Evolutionary conservation across 1,139 yeast genomes (phyloP).

Genomic region (Sugiyamaella xylanicola): DNA sequence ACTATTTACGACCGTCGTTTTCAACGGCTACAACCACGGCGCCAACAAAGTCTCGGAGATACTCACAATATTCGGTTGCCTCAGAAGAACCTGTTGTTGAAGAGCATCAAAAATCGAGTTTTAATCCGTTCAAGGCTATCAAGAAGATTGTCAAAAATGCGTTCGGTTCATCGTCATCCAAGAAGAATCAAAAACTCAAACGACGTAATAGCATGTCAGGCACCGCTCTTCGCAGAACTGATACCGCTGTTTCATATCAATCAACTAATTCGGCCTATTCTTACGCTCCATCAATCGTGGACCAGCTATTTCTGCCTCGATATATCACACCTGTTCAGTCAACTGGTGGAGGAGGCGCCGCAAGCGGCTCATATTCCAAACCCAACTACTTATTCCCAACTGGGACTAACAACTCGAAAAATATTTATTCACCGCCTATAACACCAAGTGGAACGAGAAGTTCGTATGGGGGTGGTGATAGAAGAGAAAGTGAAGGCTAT

Average conservation of each 20-base stretch:
- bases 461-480: constrained; percentile 4
- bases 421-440: constrained; percentile 15
- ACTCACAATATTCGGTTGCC: constrained; percentile 16
- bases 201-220: constrained; percentile 11
- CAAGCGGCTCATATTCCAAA: constrained; percentile 12
- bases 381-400: constrained; percentile 13
- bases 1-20: constrained; percentile 20
- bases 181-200: constrained; percentile 5
- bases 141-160: constrained; percentile 18
- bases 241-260: constrained; percentile 21
- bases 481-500: constrained; percentile 1
- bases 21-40: constrained; percentile 23
- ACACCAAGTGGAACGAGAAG: constrained; percentile 16
- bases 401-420: constrained; percentile 12
- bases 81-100: constrained; percentile 12
- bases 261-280: constrained; percentile 22
- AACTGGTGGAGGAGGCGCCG: constrained; percentile 10
- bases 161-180: constrained; percentile 14
- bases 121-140: constrained; percentile 17
- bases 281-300: constrained; percentile 21
- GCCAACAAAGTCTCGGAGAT: constrained; percentile 18
- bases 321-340: constrained; percentile 18
- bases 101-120: constrained; percentile 7
- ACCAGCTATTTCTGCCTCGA: constrained; percentile 21
- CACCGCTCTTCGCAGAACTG: constrained; percentile 17